These are phyloP conservation scores for Hydrangea macrophylla DNA, from an alignment of 148 eudicot species.

Conservation along the genomic window DNA sequence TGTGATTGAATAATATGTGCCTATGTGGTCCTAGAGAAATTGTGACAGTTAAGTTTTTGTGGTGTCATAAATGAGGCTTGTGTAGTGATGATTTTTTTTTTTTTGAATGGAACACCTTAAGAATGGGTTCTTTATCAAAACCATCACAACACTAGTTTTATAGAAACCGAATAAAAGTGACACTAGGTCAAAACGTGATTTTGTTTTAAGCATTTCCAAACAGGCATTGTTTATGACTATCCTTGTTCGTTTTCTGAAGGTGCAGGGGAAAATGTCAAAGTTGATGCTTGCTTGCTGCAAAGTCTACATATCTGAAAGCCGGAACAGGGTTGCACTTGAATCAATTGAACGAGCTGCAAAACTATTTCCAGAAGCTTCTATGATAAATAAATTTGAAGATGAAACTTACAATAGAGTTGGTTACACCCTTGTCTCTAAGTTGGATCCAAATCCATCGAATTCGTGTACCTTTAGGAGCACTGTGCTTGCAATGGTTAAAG, in stretches of 20 bases:
- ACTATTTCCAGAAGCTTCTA: slow-evolving; percentile 49
- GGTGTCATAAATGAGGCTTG: not conserved
- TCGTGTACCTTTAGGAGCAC: slow-evolving; percentile 44
- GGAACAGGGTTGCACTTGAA: slow-evolving; percentile 71
- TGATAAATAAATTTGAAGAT: slow-evolving; percentile 79
- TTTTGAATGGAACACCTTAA: not conserved
- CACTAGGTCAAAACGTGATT: slow-evolving; percentile 9
- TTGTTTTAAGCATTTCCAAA: not conserved
- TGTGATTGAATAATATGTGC: too few species aligned
- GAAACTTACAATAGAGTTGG: slow-evolving; percentile 87
- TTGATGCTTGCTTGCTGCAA: slow-evolving; percentile 77
- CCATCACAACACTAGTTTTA: too few species aligned
- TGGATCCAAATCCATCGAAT: slow-evolving; percentile 23
- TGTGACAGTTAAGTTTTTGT: not conserved
- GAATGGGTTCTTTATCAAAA: too few species aligned
- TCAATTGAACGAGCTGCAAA: slow-evolving; percentile 74
- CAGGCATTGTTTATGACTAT: slow-evolving; percentile 8
- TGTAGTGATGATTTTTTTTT: not conserved
- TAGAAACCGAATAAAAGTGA: too few species aligned
- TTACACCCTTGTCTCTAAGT: slow-evolving; percentile 78
- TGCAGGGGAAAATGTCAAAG: slow-evolving; percentile 45
- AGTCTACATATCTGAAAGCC: slow-evolving; percentile 86
- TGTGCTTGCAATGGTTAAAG: too few species aligned
- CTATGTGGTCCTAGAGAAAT: too few species aligned
- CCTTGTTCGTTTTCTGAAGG: slow-evolving; percentile 31